Conservation (phyloP, 2,329 filamentous ascomycete species). For the Sporothrix phasma region DNA sequence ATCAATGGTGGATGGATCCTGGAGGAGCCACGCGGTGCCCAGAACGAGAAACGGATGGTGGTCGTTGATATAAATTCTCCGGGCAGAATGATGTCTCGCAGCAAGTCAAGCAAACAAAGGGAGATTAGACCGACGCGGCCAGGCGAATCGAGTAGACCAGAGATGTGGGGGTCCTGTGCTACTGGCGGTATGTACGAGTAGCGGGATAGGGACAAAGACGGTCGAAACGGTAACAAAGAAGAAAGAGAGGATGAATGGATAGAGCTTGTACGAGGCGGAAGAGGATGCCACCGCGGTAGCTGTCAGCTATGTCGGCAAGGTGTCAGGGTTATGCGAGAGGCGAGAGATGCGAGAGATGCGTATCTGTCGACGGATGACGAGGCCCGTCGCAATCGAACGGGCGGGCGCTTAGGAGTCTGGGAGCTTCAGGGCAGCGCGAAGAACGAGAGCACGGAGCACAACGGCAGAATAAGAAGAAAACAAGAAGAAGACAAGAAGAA, state of each 20-base stretch:
- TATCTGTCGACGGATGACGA: constrained; percentile 12
- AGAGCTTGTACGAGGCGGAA: neutral
- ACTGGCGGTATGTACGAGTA: neutral
- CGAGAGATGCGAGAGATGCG: neutral
- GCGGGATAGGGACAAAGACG: neutral
- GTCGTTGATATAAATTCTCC: neutral
- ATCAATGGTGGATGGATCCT: too few relatives aligned
- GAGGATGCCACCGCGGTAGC: neutral
- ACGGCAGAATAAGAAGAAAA: neutral
- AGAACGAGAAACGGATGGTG: neutral
- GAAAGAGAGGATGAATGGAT: neutral
- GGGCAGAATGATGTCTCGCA: neutral
- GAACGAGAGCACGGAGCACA: neutral
- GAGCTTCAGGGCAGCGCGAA: neutral
- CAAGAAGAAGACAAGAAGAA: too few relatives aligned
- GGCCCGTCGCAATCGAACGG: constrained; percentile 15
- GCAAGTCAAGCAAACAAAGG: neutral
- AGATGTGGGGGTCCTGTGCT: neutral
- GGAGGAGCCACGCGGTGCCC: neutral
- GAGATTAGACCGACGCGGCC: neutral
- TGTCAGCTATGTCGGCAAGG: neutral
- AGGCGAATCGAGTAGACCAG: neutral
- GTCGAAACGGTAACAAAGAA: neutral
- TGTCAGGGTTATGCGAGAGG: neutral
- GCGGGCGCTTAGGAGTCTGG: neutral